Conservation (phyloP, 1,284 basidiomycete genomes). For the Apiotrichum sp. region DNA sequence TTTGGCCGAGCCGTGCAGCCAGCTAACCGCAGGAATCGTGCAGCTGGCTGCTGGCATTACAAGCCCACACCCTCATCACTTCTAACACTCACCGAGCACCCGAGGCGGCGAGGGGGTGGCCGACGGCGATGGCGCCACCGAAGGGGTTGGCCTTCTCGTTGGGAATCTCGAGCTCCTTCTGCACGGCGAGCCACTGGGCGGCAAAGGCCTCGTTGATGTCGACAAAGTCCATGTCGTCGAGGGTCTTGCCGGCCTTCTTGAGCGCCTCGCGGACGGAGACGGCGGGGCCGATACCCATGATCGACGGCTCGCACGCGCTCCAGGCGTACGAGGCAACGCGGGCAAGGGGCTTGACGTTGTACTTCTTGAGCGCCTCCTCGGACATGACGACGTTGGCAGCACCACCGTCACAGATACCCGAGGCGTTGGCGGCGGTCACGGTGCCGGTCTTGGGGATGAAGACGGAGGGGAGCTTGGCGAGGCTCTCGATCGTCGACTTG, state of each 20-base stretch:
- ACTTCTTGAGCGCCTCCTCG: constrained; percentile 49
- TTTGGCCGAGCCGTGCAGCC: too few species aligned
- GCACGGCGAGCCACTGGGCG: constrained; percentile 53
- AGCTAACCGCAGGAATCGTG: too few species aligned
- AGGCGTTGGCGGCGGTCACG: constrained; percentile 54
- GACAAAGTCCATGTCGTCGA: constrained; percentile 53
- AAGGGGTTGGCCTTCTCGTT: constrained; percentile 54
- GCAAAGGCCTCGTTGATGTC: constrained; percentile 58
- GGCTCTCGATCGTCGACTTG: constrained; percentile 47
- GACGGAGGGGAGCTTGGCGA: constrained; percentile 50
- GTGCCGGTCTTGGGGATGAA: constrained; percentile 52
- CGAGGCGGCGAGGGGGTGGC: constrained; percentile 53
- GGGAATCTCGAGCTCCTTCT: constrained; percentile 53
- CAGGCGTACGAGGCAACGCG: constrained; percentile 52
- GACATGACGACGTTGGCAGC: constrained; percentile 54
- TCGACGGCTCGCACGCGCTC: constrained; percentile 53
- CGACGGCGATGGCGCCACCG: constrained; percentile 51
- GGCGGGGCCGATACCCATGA: constrained; percentile 57
- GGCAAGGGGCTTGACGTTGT: constrained; percentile 51
- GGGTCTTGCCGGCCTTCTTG: constrained; percentile 32
- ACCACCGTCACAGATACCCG: constrained; percentile 54
- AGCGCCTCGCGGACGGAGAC: constrained; percentile 34
- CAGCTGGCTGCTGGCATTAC: too few species aligned
- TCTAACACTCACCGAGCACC: constrained; percentile 45
- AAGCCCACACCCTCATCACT: too few species aligned